Percentiles rank a stretch among this genome's conserved stretches.
Conservation (phyloP, 306 rosid genomes). For the Ormosia emarginata region DNA sequence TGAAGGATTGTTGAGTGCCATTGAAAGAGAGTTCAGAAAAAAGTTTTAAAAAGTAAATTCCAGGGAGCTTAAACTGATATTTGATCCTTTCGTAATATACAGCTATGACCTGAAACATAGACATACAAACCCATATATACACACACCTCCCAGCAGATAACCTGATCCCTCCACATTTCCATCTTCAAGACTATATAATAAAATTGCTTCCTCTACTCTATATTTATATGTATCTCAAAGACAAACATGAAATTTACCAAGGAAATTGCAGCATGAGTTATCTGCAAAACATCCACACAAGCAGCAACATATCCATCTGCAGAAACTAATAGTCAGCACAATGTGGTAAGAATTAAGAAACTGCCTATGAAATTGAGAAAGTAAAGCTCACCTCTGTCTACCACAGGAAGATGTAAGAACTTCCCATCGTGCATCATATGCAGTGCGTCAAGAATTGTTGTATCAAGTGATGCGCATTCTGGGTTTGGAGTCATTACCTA, state of each 20-base stretch:
- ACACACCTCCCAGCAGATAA: not conserved
- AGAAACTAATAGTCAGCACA: slow-evolving; percentile 21
- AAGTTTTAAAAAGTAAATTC: not conserved
- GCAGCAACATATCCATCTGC: slow-evolving; percentile 77
- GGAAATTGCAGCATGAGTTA: slow-evolving; percentile 88
- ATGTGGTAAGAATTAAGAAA: not conserved
- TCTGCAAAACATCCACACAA: slow-evolving; percentile 91
- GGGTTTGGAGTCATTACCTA: slow-evolving; percentile 98
- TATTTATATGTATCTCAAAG: not conserved
- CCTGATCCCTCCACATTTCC: slow-evolving; percentile 14
- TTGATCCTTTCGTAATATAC: slow-evolving; percentile 5
- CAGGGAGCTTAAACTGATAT: not conserved
- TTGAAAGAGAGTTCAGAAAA: not conserved
- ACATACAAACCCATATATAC: not conserved
- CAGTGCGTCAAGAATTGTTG: slow-evolving; percentile 86
- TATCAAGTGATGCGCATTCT: slow-evolving; percentile 77
- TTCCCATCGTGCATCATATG: slow-evolving; percentile 95
- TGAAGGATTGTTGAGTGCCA: not conserved
- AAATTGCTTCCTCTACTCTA: not conserved
- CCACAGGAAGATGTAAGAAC: slow-evolving; percentile 93
- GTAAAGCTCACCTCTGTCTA: slow-evolving; percentile 71
- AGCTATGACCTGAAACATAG: not conserved
- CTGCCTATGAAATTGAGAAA: slow-evolving; percentile 13
- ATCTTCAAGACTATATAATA: not conserved
- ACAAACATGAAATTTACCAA: slow-evolving; percentile 53